phyloP scores from a whole-genome alignment of 768 basidiomycete genomes.

The Kwoniella dejecticola region DNA sequence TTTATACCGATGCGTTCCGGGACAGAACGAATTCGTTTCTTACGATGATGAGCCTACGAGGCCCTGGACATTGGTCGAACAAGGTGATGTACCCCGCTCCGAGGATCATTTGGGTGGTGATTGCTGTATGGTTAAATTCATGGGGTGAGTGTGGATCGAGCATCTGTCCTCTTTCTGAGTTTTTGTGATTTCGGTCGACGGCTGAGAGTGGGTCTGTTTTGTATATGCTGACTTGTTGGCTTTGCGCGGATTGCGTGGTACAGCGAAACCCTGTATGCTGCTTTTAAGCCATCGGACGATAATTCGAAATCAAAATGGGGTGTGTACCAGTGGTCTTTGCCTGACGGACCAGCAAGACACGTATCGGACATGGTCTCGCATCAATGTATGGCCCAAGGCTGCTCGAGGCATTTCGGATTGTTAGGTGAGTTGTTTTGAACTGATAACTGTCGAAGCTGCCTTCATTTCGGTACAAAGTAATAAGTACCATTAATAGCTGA shows the following conservation, averaged over 20 bases:
- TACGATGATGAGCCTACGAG: constrained; percentile 60
- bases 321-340: constrained; percentile 54
- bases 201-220: too few species aligned
- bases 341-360: constrained; percentile 53
- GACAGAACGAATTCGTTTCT: constrained; percentile 62
- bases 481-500: too few species aligned
- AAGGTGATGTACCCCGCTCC: constrained; percentile 63
- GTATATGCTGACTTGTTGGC: neutral
- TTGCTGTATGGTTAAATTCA: constrained; percentile 73
- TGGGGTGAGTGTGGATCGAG: constrained; percentile 62
- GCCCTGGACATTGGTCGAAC: constrained; percentile 71
- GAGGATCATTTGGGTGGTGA: constrained; percentile 63
- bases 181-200: too few species aligned
- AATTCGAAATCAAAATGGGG: constrained; percentile 26
- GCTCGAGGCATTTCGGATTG: constrained; percentile 52
- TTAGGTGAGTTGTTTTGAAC: constrained; percentile 35
- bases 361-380: constrained; percentile 42
- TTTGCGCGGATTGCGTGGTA: neutral
- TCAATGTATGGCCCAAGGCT: constrained; percentile 51
- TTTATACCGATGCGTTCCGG: constrained; percentile 80
- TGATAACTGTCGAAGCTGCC: too few species aligned
- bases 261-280: constrained; percentile 55
- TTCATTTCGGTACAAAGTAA: too few species aligned
- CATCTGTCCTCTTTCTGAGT: neutral
- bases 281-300: constrained; percentile 27